A percentile compares a stretch with the other conserved stretches of the same genome.
Evolutionary conservation across 345 rosid species (phyloP).

Genomic region (Populus ilicifolia): DNA sequence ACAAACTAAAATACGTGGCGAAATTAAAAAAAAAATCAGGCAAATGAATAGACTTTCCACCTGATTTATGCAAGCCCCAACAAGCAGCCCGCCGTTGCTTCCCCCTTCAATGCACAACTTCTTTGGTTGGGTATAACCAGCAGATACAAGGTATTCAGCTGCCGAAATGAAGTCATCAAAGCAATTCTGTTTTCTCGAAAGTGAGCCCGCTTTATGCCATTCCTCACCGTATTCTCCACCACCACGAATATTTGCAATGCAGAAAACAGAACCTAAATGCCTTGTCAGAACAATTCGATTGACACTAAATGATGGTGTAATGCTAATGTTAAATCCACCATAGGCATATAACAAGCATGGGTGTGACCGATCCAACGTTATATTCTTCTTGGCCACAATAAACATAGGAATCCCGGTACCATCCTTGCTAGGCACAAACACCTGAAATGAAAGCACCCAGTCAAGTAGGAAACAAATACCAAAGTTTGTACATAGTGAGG

Average conservation of each 20-base stretch:
- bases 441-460: slow-evolving; percentile 39
- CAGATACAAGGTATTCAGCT: slow-evolving; percentile 65
- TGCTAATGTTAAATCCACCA: slow-evolving; percentile 76
- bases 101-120: slow-evolving; percentile 92
- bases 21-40: slow-evolving; percentile 2
- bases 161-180: slow-evolving; percentile 86
- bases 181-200: slow-evolving; percentile 75
- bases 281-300: slow-evolving; percentile 60
- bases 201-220: slow-evolving; percentile 91
- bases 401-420: slow-evolving; percentile 77
- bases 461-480: not conserved
- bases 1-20: not conserved
- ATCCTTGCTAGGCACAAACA: slow-evolving; percentile 75
- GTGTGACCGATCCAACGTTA: slow-evolving; percentile 70
- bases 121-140: slow-evolving; percentile 66
- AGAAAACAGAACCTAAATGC: slow-evolving; percentile 73
- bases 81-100: slow-evolving; percentile 91
- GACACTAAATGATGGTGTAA: slow-evolving; percentile 73
- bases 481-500: not conserved
- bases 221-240: slow-evolving; percentile 98
- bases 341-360: slow-evolving; percentile 88
- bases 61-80: slow-evolving; percentile 97
- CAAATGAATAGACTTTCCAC: slow-evolving; percentile 31
- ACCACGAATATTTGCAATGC: slow-evolving; percentile 88
- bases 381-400: slow-evolving; percentile 59